Evolutionary conservation across 192 early-diverging fungal genomes (phyloP).

Genomic region (Radiomyces spectabilis): DNA sequence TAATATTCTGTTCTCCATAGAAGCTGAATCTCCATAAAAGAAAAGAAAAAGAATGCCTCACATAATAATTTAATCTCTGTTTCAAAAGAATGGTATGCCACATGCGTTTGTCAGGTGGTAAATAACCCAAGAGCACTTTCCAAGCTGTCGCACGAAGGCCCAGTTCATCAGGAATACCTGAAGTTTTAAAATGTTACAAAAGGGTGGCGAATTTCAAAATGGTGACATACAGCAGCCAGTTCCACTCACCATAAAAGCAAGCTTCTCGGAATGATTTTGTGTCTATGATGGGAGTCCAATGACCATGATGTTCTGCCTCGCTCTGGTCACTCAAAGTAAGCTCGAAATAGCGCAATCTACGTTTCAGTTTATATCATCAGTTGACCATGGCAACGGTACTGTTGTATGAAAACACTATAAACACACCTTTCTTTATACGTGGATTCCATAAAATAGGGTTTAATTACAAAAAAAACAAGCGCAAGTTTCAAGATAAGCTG

Average conservation of each 20-base stretch:
- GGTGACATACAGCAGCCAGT: neutral
- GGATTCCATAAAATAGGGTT: too few species aligned
- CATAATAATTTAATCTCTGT: slow-evolving; percentile 56
- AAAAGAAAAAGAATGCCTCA: slow-evolving; percentile 17
- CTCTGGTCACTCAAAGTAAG: neutral
- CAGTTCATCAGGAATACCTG: slow-evolving; percentile 65
- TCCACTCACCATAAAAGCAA: slow-evolving; percentile 45
- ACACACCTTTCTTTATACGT: slow-evolving; percentile 26
- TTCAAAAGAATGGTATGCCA: slow-evolving; percentile 43
- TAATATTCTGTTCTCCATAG: too few species aligned
- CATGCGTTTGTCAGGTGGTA: slow-evolving; percentile 55
- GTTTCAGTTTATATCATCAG: neutral
- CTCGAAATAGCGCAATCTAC: slow-evolving; percentile 22
- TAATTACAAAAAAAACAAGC: too few species aligned
- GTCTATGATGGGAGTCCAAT: slow-evolving; percentile 33
- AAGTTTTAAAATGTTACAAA: neutral
- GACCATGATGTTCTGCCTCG: neutral
- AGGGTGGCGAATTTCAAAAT: neutral
- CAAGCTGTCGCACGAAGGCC: slow-evolving; percentile 53
- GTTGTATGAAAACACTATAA: neutral
- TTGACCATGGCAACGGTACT: too few species aligned
- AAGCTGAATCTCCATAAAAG: slow-evolving; percentile 10
- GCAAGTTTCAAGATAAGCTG: too few species aligned
- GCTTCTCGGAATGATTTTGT: slow-evolving; percentile 42
- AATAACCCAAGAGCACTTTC: slow-evolving; percentile 64